Base-by-base conservation (phyloP, 2,329 filamentous ascomycete species). In the Septoria petroselini region DNA sequence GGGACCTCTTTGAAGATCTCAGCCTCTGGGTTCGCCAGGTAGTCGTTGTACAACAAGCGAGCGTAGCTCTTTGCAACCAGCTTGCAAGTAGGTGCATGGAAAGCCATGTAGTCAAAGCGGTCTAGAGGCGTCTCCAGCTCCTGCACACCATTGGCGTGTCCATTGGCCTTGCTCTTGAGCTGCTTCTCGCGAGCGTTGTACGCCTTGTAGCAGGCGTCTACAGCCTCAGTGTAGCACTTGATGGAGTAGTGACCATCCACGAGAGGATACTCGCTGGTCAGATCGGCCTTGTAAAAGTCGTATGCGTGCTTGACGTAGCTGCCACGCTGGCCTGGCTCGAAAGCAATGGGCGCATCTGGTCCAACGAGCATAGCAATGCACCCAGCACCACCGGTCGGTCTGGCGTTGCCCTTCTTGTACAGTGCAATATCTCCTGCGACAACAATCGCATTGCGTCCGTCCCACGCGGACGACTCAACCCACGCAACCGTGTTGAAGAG, bases 261-360 rank as follows among this genome's bases (percentile, higher is more conserved):
- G 50, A 76, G 65, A 23, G 75, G 75, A 62, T 77, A 78, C 61
- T 78, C 75, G 70, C 72, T 75, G 52, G 74, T 76, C 51, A 77
- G 58, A 58, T 78, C 75, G 47, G 75, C 71, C 73, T 78, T 78
- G 71, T 78, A 78, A 66, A 78, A 78, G 60, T 78, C 75, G 67
- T 77, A 78, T 25, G 69, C 72, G 63, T 77, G 75, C 55, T 66
- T 73, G 61, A 78, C 71, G 66, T 76, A 77, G 60, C 69, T 72
- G 54, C 75, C 75, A 45, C 75, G 71, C 52, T 72, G 70, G 52
- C 74, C 74, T 34, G 75, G 68, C 62, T 78, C 75, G 54, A 77
- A 70, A 17, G 69, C 73, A 49, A 78, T 57, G 23, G 75, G 75
- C 34, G 75, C 75, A 53, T 78, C 65, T 31, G 75, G 75, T 31